Evolutionary conservation across 192 early-diverging fungal genomes (phyloP).

Genomic region (Obelidium mucronatum): DNA sequence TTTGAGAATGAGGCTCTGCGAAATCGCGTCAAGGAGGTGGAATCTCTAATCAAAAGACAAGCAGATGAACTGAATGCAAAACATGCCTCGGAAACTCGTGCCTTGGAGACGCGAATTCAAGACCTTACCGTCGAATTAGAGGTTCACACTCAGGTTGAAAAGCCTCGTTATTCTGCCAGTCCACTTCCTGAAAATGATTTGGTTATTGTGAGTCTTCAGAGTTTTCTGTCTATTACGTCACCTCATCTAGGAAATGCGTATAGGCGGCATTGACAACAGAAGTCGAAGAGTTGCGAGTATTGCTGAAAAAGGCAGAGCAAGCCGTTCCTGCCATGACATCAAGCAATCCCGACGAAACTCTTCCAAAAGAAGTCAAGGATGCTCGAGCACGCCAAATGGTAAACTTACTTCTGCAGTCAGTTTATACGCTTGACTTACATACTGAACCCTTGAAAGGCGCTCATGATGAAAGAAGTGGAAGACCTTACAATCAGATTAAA

Average conservation of each 20-base stretch:
- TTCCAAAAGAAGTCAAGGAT: neutral
- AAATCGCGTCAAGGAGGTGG: too few relatives aligned
- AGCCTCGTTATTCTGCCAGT: too few relatives aligned
- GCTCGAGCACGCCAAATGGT: neutral
- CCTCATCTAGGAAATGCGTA: neutral
- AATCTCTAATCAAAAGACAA: too few relatives aligned
- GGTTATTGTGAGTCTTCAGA: neutral
- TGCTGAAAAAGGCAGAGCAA: neutral
- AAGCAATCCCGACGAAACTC: neutral
- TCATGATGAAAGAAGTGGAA: constrained; percentile 4
- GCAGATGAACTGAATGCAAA: neutral
- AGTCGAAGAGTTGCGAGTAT: neutral
- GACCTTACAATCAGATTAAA: neutral
- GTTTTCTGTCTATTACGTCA: neutral
- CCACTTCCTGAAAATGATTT: neutral
- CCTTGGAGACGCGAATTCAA: too few relatives aligned
- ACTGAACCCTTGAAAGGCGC: neutral
- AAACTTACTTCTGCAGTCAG: neutral
- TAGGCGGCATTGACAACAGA: neutral
- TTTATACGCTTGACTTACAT: too few relatives aligned
- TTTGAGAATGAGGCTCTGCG: too few relatives aligned
- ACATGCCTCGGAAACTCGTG: neutral
- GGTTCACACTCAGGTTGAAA: too few relatives aligned
- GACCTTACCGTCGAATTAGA: too few relatives aligned
- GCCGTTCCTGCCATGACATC: neutral